phyloP scores from a whole-genome alignment of 176 grass and related monocot genomes.

The Eragrostis curvula region DNA sequence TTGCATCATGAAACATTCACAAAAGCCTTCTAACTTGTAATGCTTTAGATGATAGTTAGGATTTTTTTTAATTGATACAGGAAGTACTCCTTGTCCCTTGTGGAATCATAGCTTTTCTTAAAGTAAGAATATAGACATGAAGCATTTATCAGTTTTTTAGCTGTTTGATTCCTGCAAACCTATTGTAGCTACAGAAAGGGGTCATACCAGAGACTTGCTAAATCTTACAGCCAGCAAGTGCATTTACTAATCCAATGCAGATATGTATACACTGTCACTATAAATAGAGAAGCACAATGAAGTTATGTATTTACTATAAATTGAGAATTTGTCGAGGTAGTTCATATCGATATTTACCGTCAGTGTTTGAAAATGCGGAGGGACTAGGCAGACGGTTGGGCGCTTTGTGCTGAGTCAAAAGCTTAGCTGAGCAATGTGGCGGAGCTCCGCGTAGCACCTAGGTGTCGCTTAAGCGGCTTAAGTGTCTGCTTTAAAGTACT shows the following conservation, averaged over 20 bases:
- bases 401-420: too few species aligned
- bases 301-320: neutral
- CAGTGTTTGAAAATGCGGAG: neutral
- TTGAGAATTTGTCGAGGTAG: constrained; percentile 27
- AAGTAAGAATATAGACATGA: neutral
- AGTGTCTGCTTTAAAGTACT: too few species aligned
- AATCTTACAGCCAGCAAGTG: neutral
- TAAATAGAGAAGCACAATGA: neutral
- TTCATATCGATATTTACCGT: neutral
- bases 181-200: neutral
- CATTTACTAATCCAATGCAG: neutral
- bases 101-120: neutral
- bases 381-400: too few species aligned
- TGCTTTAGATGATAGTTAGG: constrained; percentile 27
- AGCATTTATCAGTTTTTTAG: constrained; percentile 20
- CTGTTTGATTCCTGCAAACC: constrained; percentile 8
- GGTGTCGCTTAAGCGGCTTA: too few species aligned
- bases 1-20: constrained; percentile 12
- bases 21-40: constrained; percentile 25
- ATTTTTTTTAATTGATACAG: neutral
- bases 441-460: too few species aligned
- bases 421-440: too few species aligned
- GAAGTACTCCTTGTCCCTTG: neutral
- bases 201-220: neutral
- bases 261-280: neutral